A percentile compares a stretch with the other conserved stretches of the same genome.
These are phyloP conservation scores for Aspergillus pseudonomiae DNA, from an alignment of 2,329 filamentous ascomycete genomes.

Conservation along the genomic window DNA sequence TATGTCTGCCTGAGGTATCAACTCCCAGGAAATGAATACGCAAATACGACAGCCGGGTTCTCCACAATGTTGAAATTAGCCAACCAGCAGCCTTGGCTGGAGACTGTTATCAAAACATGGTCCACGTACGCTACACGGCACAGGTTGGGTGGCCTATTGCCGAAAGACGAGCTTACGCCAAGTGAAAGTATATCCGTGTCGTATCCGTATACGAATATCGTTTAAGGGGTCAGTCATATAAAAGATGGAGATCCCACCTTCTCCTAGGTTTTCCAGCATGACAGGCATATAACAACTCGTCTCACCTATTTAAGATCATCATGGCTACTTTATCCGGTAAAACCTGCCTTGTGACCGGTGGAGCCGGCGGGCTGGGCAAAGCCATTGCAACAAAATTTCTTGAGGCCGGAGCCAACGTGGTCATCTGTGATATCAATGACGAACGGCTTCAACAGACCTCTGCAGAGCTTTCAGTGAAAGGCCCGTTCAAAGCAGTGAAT, in stretches of 20 bases:
- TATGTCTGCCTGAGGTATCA: not conserved
- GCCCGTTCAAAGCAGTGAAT: constrained; percentile 32
- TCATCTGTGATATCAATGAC: constrained; percentile 42
- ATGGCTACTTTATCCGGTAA: constrained; percentile 21
- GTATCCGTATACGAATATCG: not conserved
- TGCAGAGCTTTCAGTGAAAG: constrained; percentile 26
- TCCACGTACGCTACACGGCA: not conserved
- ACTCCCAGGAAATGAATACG: not conserved
- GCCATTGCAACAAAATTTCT: constrained; percentile 39
- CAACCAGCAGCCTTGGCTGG: not conserved
- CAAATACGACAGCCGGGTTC: not conserved
- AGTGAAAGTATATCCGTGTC: not conserved
- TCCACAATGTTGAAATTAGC: not conserved
- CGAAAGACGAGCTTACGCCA: not conserved
- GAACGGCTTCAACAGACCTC: constrained; percentile 28
- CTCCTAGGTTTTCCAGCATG: not conserved
- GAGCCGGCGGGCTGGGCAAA: constrained; percentile 41
- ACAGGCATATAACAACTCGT: not conserved
- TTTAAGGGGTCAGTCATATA: not conserved
- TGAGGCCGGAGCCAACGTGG: constrained; percentile 41
- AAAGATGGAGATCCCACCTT: not conserved
- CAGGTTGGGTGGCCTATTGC: not conserved
- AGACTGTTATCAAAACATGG: not conserved
- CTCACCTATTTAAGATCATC: not conserved
- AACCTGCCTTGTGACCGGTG: constrained; percentile 40